Conservation (phyloP, 148 eudicot species). For the Vaccinium macrocarpon region DNA sequence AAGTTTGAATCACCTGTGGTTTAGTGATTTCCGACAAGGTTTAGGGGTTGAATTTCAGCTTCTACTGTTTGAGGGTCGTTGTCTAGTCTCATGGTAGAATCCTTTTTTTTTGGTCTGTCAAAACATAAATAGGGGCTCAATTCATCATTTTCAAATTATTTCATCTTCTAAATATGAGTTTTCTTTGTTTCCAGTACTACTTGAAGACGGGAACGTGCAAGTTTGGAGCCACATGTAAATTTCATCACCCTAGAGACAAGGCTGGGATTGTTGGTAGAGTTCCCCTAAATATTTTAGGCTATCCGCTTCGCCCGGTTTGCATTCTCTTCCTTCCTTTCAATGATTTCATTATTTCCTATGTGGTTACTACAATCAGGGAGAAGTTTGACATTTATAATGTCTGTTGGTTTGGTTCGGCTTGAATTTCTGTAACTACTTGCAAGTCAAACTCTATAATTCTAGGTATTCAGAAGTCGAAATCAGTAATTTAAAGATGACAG, state of each 20-base stretch:
- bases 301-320: slow-evolving; percentile 91
- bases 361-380: not conserved
- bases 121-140: not conserved
- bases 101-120: not conserved
- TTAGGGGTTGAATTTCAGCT: slow-evolving; percentile 2
- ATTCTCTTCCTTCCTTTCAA: slow-evolving; percentile 11
- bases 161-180: not conserved
- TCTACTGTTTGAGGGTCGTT: not conserved
- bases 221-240: slow-evolving; percentile 96
- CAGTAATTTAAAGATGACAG: not conserved
- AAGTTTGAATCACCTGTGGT: not conserved
- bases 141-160: not conserved
- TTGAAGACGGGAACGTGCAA: slow-evolving; percentile 94
- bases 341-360: not conserved
- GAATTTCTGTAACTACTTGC: not conserved
- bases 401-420: not conserved
- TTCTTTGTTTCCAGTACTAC: slow-evolving; percentile 56
- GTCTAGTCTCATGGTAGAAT: not conserved
- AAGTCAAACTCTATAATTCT: not conserved
- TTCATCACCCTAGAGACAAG: slow-evolving; percentile 93
- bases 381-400: not conserved
- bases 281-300: slow-evolving; percentile 76
- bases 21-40: not conserved
- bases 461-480: not conserved
- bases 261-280: slow-evolving; percentile 93